These are phyloP conservation scores for Plantago rigida DNA, from an alignment of 305 asterid species.

Conservation along the genomic window DNA sequence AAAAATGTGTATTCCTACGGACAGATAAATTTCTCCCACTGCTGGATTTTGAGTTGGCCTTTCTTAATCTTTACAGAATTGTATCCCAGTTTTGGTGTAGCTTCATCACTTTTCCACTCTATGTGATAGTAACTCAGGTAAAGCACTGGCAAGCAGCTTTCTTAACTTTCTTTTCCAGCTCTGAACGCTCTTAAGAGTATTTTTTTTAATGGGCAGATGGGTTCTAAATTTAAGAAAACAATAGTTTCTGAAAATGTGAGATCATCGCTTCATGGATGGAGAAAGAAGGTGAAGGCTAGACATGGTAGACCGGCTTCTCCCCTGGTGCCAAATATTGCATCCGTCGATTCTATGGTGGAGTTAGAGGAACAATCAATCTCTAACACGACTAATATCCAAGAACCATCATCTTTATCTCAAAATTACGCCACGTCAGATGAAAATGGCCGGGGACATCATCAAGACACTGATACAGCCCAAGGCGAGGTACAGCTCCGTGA, in stretches of 20 bases:
- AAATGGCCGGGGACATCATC: background rate
- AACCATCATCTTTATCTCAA: slow-evolving; percentile 2
- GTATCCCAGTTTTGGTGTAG: slow-evolving; percentile 91
- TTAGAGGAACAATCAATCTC: slow-evolving; percentile 8
- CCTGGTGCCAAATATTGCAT: slow-evolving; percentile 17
- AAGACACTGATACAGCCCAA: too few species aligned
- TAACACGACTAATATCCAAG: background rate
- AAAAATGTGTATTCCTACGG: background rate
- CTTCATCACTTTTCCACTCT: slow-evolving; percentile 93
- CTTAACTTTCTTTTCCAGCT: background rate
- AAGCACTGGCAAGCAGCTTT: background rate
- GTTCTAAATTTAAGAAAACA: slow-evolving; percentile 73
- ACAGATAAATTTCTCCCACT: background rate
- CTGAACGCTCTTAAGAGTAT: background rate
- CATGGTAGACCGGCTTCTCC: slow-evolving; percentile 22
- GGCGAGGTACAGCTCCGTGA: too few species aligned
- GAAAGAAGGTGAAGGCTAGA: slow-evolving; percentile 49
- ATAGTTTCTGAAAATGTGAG: slow-evolving; percentile 70
- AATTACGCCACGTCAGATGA: background rate
- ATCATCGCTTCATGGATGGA: slow-evolving; percentile 76
- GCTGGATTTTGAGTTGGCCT: background rate
- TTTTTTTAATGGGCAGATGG: slow-evolving; percentile 52
- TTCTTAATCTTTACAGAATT: slow-evolving; percentile 34
- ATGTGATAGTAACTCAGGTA: slow-evolving; percentile 83
- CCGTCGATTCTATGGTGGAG: slow-evolving; percentile 30